Evolutionary conservation across 768 basidiomycete genomes (phyloP).

Genomic region (Psilocybe tampanensis): DNA sequence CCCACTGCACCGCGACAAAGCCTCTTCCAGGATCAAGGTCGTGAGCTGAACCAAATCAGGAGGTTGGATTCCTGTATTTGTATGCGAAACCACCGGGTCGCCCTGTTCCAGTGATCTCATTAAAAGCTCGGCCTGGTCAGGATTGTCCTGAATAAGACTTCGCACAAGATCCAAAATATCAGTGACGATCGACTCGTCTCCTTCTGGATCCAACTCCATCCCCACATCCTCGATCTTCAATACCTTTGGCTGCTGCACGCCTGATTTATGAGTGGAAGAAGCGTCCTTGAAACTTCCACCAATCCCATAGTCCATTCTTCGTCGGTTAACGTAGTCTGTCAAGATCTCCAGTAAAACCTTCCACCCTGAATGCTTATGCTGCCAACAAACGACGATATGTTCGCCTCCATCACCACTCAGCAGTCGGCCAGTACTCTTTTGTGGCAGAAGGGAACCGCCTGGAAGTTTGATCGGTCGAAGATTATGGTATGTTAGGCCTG

Average conservation of each 20-base stretch:
- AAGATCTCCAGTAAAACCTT: conserved; percentile 81
- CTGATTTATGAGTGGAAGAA: conserved; percentile 51
- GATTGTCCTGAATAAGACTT: conserved; percentile 73
- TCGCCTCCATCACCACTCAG: conserved; percentile 75
- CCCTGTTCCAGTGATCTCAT: conserved; percentile 68
- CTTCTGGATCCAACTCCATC: conserved; percentile 63
- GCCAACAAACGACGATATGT: conserved; percentile 75
- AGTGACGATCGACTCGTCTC: conserved; percentile 67
- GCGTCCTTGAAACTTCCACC: conserved; percentile 51
- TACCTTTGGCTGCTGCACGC: conserved; percentile 37
- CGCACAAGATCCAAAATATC: conserved; percentile 81
- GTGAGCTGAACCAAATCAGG: conserved; percentile 80
- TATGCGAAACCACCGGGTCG: conserved; percentile 52
- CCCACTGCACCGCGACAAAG: conserved; percentile 57
- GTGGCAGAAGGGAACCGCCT: conserved; percentile 72
- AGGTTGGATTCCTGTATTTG: conserved; percentile 52
- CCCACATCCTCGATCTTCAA: conserved; percentile 70
- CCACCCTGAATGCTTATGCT: conserved; percentile 86
- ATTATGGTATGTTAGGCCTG: conserved; percentile 65
- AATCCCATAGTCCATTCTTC: conserved; percentile 44
- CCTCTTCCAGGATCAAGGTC: conserved; percentile 80
- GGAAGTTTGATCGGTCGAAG: conserved; percentile 69
- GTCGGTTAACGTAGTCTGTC: conserved; percentile 69
- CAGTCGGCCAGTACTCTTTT: conserved; percentile 66
- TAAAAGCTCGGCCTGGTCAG: conserved; percentile 61